Evolutionary conservation across 2,329 filamentous ascomycete species (phyloP), one percentile per base, ranked within the genome.

Genomic region (Xylariaceae sp.): DNA sequence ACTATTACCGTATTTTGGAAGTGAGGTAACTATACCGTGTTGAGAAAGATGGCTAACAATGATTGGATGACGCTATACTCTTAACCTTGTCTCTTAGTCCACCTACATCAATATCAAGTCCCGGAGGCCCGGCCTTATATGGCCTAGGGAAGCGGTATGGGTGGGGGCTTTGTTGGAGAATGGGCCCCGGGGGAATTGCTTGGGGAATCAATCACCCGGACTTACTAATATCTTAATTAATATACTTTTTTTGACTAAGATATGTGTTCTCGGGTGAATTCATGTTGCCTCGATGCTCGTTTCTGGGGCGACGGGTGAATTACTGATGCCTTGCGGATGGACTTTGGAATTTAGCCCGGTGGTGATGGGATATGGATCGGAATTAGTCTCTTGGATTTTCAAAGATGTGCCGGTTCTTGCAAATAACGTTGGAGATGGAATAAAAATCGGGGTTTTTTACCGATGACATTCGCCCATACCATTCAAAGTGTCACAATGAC

Each of bases 131-230:
- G 26, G n/a, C n/a, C n/a, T n/a, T 24, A 31, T 33, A 40, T 31
- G n/a, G n/a, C n/a, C n/a, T n/a, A n/a, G 31, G 23, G 26, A 24
- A 4, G 9, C 14, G 16, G 23, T 11, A 41, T n/a, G 21, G 9
- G 36, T 28, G 34, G 37, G 36, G 4, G 34, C 43, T 26, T 9
- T 6, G 21, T 14, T 43, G 2, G 39, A 28, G 9, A 8, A 6
- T 14, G n/a, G 16, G 41, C 6, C 11, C 9, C n/a, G 37, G 29
- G 14, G 29, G 19, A n/a, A n/a, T n/a, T 8, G 4, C 17, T 45
- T 56, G 46, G 47, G 34, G 47, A 36, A 56, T 46, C 23, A 34
- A 56, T 56, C 16, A 29, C 40, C 47, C 53, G 40, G 33, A 21
- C 45, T 50, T 31, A 49, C 29, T 49, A 49, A 55, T 55, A 41